Conservation (phyloP, 2,329 filamentous ascomycete species). For the Fusarium proliferatum region DNA sequence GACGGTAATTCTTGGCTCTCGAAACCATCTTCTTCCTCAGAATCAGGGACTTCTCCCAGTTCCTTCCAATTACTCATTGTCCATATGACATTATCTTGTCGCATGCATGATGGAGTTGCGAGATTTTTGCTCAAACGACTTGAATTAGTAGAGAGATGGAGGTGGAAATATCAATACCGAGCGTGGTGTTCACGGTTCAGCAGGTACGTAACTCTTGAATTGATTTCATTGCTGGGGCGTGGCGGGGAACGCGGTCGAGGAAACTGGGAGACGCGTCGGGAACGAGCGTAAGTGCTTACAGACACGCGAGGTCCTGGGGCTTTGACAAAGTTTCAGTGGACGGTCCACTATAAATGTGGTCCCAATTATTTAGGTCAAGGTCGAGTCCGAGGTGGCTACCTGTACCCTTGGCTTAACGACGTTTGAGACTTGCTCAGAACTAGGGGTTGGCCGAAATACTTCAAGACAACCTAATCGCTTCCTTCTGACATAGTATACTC, state of each 20-base stretch:
- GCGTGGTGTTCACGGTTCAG: conserved; percentile 13
- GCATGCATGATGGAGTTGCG: conserved; percentile 8
- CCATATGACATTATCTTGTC: conserved; percentile 45
- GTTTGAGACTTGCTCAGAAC: not conserved
- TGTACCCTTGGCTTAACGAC: conserved; percentile 5
- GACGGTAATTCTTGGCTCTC: conserved; percentile 50
- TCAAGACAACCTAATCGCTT: not conserved
- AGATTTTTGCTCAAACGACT: not conserved
- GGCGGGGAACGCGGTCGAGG: conserved; percentile 44
- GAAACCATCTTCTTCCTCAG: conserved; percentile 60
- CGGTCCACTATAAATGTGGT: not conserved
- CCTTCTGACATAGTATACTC: not conserved
- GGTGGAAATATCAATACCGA: conserved; percentile 16
- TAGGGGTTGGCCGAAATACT: not conserved
- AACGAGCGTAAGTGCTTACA: not conserved
- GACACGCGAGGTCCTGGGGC: not conserved
- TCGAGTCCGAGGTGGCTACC: not conserved
- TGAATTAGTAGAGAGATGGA: not conserved
- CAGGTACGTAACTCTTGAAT: conserved; percentile 30
- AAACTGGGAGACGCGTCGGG: conserved; percentile 44
- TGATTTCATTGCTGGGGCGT: conserved; percentile 27
- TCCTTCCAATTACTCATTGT: conserved; percentile 62
- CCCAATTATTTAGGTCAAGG: conserved; percentile 10
- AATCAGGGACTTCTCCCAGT: conserved; percentile 63
- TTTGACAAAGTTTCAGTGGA: conserved; percentile 10